These are phyloP conservation scores for Aquilaria agallochum DNA, from an alignment of 441 rosid genomes.

Conservation along the genomic window DNA sequence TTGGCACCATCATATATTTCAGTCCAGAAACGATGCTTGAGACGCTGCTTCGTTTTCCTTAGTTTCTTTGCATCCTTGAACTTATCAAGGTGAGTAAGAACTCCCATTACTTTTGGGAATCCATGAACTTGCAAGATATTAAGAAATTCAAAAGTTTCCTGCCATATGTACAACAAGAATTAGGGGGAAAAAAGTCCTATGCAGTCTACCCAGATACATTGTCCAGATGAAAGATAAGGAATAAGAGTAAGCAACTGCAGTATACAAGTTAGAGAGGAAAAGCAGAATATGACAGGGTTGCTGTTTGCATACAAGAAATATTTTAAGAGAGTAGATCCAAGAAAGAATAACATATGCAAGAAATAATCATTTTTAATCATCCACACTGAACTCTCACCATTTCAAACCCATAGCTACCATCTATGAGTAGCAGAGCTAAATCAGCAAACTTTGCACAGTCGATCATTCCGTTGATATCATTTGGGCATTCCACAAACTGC, in stretches of 20 bases:
- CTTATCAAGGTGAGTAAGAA: constrained; percentile 91
- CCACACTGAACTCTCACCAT: constrained; percentile 61
- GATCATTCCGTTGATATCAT: constrained; percentile 93
- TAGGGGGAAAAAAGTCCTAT: background rate
- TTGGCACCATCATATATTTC: constrained; percentile 91
- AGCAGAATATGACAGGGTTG: background rate
- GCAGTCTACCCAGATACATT: background rate
- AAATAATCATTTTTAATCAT: constrained; percentile 1
- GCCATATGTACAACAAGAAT: constrained; percentile 18
- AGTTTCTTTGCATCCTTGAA: constrained; percentile 87
- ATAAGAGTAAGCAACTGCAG: too few species aligned
- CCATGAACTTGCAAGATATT: constrained; percentile 95
- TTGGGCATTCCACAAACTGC: constrained; percentile 95
- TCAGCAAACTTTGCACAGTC: constrained; percentile 93
- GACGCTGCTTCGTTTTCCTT: constrained; percentile 83
- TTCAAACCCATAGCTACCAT: constrained; percentile 97
- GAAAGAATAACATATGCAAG: background rate
- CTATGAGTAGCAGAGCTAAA: constrained; percentile 78
- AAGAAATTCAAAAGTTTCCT: constrained; percentile 97
- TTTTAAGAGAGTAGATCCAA: background rate
- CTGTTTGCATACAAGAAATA: background rate
- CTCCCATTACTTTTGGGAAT: constrained; percentile 92
- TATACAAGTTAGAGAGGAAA: background rate
- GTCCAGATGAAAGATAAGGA: background rate
- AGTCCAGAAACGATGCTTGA: constrained; percentile 96